Evolutionary conservation across 1,284 basidiomycete species (phyloP).

Genomic region (Prillingera fragicola): DNA sequence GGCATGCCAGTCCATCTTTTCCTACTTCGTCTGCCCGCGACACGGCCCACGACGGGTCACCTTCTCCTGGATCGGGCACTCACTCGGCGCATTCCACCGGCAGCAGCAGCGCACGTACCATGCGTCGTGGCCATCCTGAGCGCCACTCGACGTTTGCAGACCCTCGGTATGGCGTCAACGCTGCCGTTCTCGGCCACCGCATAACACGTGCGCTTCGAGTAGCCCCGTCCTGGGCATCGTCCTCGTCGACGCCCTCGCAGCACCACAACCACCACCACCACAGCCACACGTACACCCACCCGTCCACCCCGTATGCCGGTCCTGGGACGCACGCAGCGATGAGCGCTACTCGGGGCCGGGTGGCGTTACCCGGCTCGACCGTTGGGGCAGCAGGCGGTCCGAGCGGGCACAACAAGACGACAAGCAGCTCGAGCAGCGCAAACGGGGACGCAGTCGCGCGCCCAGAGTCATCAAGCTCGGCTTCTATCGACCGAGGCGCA

Average conservation of each 20-base stretch:
- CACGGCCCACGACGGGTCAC: conserved; percentile 1
- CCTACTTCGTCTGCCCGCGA: conserved; percentile 15
- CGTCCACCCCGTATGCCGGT: conserved; percentile 6
- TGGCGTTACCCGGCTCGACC: conserved; percentile 1
- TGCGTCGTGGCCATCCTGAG: background rate
- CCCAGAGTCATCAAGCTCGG: no score
- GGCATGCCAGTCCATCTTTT: conserved; percentile 4
- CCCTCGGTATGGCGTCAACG: conserved; percentile 21
- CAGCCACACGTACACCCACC: background rate
- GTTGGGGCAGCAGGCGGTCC: background rate
- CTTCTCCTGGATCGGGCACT: background rate
- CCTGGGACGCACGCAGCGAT: no score
- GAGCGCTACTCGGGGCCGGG: background rate
- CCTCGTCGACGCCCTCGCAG: background rate
- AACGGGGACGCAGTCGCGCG: no score
- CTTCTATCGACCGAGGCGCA: no score
- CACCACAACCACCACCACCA: conserved; percentile 4
- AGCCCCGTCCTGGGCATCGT: conserved; percentile 23
- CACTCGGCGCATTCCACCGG: background rate
- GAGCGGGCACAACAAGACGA: background rate
- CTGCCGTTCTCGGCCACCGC: conserved; percentile 12
- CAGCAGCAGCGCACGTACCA: background rate
- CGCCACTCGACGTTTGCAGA: conserved; percentile 9
- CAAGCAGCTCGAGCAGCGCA: background rate
- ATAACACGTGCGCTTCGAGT: conserved; percentile 15